phyloP scores from a whole-genome alignment of 2,329 filamentous ascomycete genomes.

The Plectosphaerella cucumerina region DNA sequence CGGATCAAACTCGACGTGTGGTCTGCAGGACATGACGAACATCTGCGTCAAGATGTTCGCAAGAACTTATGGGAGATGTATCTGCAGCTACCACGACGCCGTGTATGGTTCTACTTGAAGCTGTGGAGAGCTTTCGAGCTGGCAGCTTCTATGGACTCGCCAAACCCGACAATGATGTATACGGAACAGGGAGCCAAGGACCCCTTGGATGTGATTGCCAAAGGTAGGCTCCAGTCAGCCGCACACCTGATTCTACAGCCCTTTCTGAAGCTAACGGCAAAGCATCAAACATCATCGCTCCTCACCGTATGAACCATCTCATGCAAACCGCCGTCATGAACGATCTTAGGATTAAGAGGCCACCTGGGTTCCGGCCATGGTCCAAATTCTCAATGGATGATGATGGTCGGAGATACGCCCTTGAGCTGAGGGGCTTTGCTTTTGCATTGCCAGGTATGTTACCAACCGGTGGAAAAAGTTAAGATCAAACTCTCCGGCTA shows the following conservation, averaged over 20 bases:
- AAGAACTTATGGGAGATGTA: constrained; percentile 15
- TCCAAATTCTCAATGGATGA: neutral
- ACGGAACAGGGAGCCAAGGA: neutral
- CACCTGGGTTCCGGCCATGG: neutral
- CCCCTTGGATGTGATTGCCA: neutral
- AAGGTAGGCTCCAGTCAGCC: neutral
- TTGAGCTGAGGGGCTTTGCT: neutral
- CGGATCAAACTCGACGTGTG: constrained; percentile 23
- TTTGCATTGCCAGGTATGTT: neutral
- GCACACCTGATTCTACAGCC: neutral
- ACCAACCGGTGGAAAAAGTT: neutral
- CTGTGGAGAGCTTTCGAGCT: neutral
- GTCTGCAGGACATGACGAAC: constrained; percentile 19
- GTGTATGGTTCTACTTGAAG: constrained; percentile 15
- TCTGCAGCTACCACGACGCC: constrained; percentile 16
- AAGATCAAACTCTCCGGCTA: neutral
- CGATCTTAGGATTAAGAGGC: neutral
- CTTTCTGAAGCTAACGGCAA: neutral
- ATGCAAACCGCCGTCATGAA: neutral
- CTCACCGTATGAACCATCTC: neutral
- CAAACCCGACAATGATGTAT: neutral
- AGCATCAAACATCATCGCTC: neutral
- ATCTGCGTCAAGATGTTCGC: constrained; percentile 15
- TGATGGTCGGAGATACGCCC: neutral
- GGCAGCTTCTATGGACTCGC: neutral